Percentiles rank a stretch among this genome's conserved stretches.
Evolutionary conservation across 176 grass and related monocot species (phyloP).

Genomic region (Lolium multiflorum): DNA sequence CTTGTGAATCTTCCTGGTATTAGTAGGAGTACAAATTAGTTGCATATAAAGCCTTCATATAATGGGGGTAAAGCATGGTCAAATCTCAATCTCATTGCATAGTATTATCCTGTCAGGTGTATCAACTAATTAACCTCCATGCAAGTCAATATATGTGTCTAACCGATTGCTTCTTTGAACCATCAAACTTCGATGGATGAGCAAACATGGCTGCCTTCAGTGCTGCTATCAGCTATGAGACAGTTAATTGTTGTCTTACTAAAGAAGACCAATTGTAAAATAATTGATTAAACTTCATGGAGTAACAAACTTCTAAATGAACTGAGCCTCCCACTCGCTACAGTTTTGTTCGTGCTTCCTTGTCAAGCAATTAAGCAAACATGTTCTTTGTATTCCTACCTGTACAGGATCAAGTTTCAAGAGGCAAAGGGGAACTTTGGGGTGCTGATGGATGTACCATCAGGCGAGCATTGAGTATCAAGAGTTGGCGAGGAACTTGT

Average conservation of each 20-base stretch:
- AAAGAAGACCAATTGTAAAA: neutral
- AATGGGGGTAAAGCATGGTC: neutral
- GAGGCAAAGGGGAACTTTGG: neutral
- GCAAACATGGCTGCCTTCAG: neutral
- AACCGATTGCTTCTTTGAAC: neutral
- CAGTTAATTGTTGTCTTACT: neutral
- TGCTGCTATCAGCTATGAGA: neutral
- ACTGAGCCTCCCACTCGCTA: neutral
- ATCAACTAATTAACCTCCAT: neutral
- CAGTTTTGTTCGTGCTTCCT: neutral
- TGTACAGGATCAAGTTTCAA: neutral
- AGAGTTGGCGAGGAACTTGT: neutral
- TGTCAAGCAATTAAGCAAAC: neutral
- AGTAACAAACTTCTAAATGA: neutral
- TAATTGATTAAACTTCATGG: neutral
- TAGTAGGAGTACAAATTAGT: neutral
- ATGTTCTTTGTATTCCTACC: neutral
- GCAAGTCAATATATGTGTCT: neutral
- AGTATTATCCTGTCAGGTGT: neutral
- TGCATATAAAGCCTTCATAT: neutral
- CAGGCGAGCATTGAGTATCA: neutral
- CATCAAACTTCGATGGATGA: neutral
- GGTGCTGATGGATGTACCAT: neutral
- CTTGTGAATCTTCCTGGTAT: neutral
- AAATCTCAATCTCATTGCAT: neutral